phyloP scores from a whole-genome alignment of 164 flowering plant genomes.

The Echeveria elegans region DNA sequence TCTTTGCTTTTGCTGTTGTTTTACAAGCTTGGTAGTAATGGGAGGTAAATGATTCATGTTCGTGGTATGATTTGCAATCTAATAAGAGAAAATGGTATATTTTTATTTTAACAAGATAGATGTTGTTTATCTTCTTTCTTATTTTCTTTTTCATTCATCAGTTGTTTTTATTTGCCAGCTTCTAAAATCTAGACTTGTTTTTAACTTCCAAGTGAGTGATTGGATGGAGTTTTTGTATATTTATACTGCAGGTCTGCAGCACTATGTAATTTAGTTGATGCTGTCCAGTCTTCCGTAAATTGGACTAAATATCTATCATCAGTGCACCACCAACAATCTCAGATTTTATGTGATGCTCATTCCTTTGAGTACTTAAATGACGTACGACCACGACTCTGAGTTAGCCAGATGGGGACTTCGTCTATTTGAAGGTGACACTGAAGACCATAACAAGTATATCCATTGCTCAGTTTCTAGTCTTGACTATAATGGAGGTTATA shows the following conservation, averaged over 20 bases:
- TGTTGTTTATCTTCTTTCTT: neutral
- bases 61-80: neutral
- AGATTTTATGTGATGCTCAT: too few relatives aligned
- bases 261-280: neutral
- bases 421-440: constrained; percentile 22
- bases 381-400: constrained; percentile 24
- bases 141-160: neutral
- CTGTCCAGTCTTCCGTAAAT: neutral
- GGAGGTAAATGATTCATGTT: neutral
- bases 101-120: neutral
- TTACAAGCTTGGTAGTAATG: neutral
- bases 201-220: neutral
- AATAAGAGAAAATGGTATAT: neutral
- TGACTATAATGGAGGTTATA: neutral
- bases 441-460: constrained; percentile 2
- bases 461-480: neutral
- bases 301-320: neutral
- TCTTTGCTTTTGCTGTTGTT: neutral
- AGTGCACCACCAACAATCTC: too few relatives aligned
- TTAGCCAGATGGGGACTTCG: constrained; percentile 29
- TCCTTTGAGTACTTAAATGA: constrained; percentile 1
- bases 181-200: neutral
- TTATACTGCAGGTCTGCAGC: too few relatives aligned
- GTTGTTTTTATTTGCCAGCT: neutral
- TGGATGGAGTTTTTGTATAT: neutral